These are phyloP conservation scores for Juglanconis oblonga DNA, from an alignment of 2,329 filamentous ascomycete genomes.

Conservation along the genomic window DNA sequence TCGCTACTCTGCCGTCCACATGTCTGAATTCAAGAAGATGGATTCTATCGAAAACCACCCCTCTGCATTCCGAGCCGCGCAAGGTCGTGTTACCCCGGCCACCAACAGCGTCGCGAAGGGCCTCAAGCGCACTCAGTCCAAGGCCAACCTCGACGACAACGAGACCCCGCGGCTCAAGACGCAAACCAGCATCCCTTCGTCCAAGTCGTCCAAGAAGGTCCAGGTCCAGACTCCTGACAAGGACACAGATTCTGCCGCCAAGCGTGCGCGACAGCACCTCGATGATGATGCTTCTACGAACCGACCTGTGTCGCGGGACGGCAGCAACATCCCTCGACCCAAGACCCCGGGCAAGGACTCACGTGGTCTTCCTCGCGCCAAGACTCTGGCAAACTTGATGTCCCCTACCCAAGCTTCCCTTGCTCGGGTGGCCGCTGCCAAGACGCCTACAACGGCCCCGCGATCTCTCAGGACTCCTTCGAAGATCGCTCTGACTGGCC, in stretches of 20 bases:
- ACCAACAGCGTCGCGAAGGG: conserved; percentile 26
- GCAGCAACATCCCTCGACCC: conserved; percentile 46
- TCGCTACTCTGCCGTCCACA: conserved; percentile 82
- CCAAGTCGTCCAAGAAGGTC: conserved; percentile 27
- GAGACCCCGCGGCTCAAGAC: conserved; percentile 44
- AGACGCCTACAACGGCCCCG: conserved; percentile 43
- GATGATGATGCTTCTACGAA: conserved; percentile 67
- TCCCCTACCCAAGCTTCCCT: conserved; percentile 79
- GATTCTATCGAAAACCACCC: conserved; percentile 88
- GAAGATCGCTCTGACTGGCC: conserved; percentile 41
- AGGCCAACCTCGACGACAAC: conserved; percentile 56
- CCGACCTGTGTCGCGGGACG: conserved; percentile 56
- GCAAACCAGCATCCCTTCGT: conserved; percentile 32
- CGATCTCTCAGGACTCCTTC: conserved; percentile 49
- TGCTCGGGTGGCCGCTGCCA: conserved; percentile 56
- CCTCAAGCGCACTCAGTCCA: conserved; percentile 53
- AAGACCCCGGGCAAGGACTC: conserved; percentile 41
- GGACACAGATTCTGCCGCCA: conserved; percentile 48
- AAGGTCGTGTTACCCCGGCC: conserved; percentile 51
- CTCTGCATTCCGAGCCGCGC: conserved; percentile 68
- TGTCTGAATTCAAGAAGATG: conserved; percentile 94
- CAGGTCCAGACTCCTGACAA: conserved; percentile 26
- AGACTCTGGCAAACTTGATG: conserved; percentile 57
- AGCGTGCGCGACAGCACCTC: conserved; percentile 67
- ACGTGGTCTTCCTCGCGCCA: conserved; percentile 37